Evolutionary conservation across 2,329 filamentous ascomycete genomes (phyloP).

Genomic region (Pyrenochaeta sp.): DNA sequence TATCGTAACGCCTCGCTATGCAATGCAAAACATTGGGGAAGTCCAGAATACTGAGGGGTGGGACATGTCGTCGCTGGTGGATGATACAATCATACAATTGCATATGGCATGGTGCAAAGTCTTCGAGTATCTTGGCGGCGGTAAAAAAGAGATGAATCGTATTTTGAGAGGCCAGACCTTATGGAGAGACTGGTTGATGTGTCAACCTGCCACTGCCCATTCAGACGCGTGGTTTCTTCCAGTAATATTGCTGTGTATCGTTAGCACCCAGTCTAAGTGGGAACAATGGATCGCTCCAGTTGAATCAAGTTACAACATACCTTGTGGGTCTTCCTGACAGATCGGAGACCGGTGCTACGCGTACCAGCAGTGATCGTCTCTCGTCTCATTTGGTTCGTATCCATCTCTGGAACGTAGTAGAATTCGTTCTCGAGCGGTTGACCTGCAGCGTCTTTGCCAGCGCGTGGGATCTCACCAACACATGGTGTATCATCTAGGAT

Average conservation of each 20-base stretch:
- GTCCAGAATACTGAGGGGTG: neutral
- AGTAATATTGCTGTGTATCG: constrained; percentile 71
- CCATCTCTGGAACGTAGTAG: constrained; percentile 91
- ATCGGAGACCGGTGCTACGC: constrained; percentile 86
- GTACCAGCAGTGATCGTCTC: constrained; percentile 85
- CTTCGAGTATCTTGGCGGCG: neutral
- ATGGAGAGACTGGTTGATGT: neutral
- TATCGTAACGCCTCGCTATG: constrained; percentile 53
- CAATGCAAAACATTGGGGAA: constrained; percentile 26
- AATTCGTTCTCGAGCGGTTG: constrained; percentile 95
- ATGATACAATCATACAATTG: neutral
- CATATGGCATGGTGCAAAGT: neutral
- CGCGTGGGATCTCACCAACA: constrained; percentile 85
- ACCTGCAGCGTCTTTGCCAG: constrained; percentile 95
- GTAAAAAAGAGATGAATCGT: neutral
- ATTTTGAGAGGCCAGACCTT: neutral
- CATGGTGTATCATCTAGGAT: constrained; percentile 79
- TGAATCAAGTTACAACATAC: constrained; percentile 60
- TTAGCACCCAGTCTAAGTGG: constrained; percentile 14
- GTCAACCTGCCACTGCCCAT: neutral
- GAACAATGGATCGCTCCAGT: neutral
- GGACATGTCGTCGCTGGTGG: neutral
- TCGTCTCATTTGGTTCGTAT: constrained; percentile 79
- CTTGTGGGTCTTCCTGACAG: constrained; percentile 96
- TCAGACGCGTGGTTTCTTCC: constrained; percentile 66